These are phyloP conservation scores for Suhomyces chickasaworum DNA, from an alignment of 1,139 yeast genomes.

Conservation along the genomic window DNA sequence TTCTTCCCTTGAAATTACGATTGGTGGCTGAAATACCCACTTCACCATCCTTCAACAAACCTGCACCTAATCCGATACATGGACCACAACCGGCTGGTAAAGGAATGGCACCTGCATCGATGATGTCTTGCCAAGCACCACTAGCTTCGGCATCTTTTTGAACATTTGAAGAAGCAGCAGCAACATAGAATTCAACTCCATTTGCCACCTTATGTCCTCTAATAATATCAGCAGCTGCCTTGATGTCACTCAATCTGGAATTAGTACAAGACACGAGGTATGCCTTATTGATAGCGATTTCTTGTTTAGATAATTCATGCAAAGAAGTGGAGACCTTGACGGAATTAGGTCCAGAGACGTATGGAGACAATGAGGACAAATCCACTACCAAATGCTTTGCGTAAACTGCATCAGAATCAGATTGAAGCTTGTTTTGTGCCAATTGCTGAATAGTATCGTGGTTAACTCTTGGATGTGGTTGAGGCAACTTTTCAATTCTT, in stretches of 20 bases:
- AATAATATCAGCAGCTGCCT: constrained; percentile 90
- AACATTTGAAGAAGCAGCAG: constrained; percentile 94
- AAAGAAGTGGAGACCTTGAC: constrained; percentile 87
- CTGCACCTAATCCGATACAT: constrained; percentile 96
- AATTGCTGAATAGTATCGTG: constrained; percentile 54
- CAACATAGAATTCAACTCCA: constrained; percentile 92
- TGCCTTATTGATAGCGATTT: constrained; percentile 86
- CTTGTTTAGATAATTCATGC: constrained; percentile 67
- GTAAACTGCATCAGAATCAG: constrained; percentile 79
- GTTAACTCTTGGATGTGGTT: constrained; percentile 86
- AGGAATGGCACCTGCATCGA: constrained; percentile 93
- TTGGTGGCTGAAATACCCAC: constrained; percentile 98
- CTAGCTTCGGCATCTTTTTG: constrained; percentile 86
- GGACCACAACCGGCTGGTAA: constrained; percentile 99
- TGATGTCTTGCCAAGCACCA: constrained; percentile 89
- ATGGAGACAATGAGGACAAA: constrained; percentile 82
- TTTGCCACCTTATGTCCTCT: constrained; percentile 79
- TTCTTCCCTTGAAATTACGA: constrained; percentile 97
- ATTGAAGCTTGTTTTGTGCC: constrained; percentile 43
- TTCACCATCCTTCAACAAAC: constrained; percentile 90
- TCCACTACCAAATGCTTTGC: constrained; percentile 87
- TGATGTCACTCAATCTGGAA: constrained; percentile 86
- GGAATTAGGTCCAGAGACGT: constrained; percentile 94
- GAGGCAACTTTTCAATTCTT: constrained; percentile 65
- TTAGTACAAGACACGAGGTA: constrained; percentile 97